phyloP scores from a whole-genome alignment of 2,329 filamentous ascomycete genomes.

The Aspergillus floridensis region DNA sequence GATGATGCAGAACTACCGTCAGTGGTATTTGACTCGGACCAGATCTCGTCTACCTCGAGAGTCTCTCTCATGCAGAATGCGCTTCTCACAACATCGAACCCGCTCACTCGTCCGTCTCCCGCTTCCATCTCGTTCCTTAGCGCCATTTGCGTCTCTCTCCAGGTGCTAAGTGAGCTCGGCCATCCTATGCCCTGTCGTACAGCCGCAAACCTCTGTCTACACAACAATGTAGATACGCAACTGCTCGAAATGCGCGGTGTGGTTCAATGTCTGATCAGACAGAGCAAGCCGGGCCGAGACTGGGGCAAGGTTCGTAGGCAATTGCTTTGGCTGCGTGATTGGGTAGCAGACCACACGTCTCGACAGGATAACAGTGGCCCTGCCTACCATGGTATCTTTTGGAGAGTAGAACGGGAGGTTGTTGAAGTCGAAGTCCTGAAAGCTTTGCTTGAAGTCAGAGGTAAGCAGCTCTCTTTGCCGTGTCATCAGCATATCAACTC shows the following conservation, averaged over 20 bases:
- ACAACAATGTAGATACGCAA: constrained; percentile 53
- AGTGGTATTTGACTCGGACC: constrained; percentile 30
- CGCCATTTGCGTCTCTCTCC: constrained; percentile 41
- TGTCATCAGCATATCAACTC: constrained; percentile 8
- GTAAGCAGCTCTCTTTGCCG: constrained; percentile 24
- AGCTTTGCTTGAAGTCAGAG: constrained; percentile 50
- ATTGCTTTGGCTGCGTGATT: constrained; percentile 61
- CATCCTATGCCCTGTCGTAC: constrained; percentile 36
- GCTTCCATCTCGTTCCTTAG: constrained; percentile 42
- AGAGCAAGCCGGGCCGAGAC: constrained; percentile 46
- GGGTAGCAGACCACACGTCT: constrained; percentile 43
- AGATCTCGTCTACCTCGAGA: constrained; percentile 38
- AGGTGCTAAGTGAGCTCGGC: constrained; percentile 40
- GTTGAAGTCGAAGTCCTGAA: constrained; percentile 59
- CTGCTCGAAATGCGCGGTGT: constrained; percentile 52
- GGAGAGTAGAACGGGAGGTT: constrained; percentile 47
- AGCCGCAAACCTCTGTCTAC: constrained; percentile 52
- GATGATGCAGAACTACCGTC: constrained; percentile 26
- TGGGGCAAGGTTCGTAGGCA: constrained; percentile 51
- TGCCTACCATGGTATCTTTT: constrained; percentile 46
- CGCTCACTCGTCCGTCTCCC: constrained; percentile 40
- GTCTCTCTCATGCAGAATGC: constrained; percentile 43
- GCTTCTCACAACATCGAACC: constrained; percentile 40
- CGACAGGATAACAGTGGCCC: constrained; percentile 23
- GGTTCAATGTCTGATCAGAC: constrained; percentile 47